phyloP scores from a whole-genome alignment of 495 filamentous ascomycete species.

The Physcia stellaris region DNA sequence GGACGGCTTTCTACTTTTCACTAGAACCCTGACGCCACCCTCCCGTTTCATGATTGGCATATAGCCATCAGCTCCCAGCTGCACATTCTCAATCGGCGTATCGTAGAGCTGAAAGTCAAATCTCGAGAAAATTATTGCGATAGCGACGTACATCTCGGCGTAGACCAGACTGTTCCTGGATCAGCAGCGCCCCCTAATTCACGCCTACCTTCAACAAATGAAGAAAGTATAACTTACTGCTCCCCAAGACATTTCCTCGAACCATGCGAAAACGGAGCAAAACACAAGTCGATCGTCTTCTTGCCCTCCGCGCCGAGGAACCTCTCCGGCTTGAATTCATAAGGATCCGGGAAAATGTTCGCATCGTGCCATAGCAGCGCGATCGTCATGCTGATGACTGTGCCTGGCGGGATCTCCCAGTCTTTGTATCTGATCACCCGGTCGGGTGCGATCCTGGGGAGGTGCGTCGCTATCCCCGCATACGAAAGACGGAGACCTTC shows the following conservation, averaged over 20 bases:
- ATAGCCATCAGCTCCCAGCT: constrained; percentile 22
- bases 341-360: not conserved
- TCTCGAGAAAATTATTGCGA: constrained; percentile 19
- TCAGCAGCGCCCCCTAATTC: too few species aligned
- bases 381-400: not conserved
- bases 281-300: not conserved
- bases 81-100: constrained; percentile 23
- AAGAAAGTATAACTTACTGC: not conserved
- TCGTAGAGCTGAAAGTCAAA: constrained; percentile 22
- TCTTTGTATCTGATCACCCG: not conserved
- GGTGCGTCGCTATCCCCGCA: constrained; percentile 5
- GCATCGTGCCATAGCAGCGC: not conserved
- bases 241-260: not conserved
- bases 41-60: constrained; percentile 18
- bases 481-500: constrained; percentile 22
- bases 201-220: too few species aligned
- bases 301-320: not conserved
- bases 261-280: not conserved
- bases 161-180: constrained; percentile 21
- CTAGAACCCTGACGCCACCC: constrained; percentile 19
- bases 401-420: not conserved
- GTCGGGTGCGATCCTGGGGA: not conserved
- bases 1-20: too few species aligned
- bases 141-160: constrained; percentile 22
- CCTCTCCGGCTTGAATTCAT: not conserved